phyloP scores from a whole-genome alignment of 441 rosid species.

The Capsella rubella region DNA sequence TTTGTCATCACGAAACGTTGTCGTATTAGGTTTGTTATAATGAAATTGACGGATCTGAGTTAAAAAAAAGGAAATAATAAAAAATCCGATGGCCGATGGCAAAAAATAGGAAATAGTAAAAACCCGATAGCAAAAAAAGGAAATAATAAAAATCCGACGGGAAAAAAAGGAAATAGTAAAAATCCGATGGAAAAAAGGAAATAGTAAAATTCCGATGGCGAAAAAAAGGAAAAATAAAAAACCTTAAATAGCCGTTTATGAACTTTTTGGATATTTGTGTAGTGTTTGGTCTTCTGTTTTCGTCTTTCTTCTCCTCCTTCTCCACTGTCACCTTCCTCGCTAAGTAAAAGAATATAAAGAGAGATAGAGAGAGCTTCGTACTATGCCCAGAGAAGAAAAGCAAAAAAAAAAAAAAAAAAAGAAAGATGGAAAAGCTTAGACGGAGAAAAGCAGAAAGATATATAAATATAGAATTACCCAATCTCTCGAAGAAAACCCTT shows the following conservation, averaged over 20 bases:
- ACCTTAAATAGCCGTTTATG: slow-evolving; percentile 15
- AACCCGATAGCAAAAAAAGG: neutral
- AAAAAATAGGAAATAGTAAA: no score
- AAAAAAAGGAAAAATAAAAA: neutral
- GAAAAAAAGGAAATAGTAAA: no score
- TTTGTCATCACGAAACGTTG: neutral
- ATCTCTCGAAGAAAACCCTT: slow-evolving; percentile 39
- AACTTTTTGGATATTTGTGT: slow-evolving; percentile 29
- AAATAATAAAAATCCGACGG: neutral
- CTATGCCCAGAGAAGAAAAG: neutral
- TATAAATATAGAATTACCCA: slow-evolving; percentile 22
- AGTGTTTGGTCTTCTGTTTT: neutral
- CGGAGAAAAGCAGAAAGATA: slow-evolving; percentile 28
- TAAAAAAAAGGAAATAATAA: neutral
- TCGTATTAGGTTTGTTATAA: neutral
- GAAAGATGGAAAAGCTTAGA: slow-evolving; percentile 33
- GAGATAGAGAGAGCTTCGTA: slow-evolving; percentile 2
- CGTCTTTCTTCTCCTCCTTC: slow-evolving; percentile 9
- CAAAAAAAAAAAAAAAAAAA: slow-evolving; percentile 16
- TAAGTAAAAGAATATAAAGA: slow-evolving; percentile 40
- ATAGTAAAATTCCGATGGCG: no score
- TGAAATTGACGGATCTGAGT: neutral
- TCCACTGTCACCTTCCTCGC: slow-evolving; percentile 49
- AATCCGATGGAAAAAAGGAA: no score
- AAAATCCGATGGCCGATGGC: neutral